Conservation (phyloP, 2,329 filamentous ascomycete species). For the Rachicladosporium sp. region DNA sequence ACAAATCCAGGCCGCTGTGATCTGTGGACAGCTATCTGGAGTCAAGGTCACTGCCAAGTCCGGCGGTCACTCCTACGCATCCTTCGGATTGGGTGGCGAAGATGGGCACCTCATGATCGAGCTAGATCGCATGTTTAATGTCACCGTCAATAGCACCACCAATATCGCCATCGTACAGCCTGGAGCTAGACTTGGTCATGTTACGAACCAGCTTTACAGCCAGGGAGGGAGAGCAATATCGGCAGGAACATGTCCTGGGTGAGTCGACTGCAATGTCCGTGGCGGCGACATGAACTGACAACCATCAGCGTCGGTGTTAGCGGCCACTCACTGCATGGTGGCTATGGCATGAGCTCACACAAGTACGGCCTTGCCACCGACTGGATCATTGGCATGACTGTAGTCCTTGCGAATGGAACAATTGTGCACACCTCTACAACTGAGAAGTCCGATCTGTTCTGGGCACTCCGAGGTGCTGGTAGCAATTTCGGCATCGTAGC, state of each 20-base stretch:
- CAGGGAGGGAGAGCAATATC: conserved; percentile 8
- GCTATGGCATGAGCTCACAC: conserved; percentile 8
- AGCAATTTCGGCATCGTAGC: conserved; percentile 13
- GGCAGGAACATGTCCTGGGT: conserved; percentile 8
- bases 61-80: conserved; percentile 6
- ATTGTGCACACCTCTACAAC: conserved; percentile 3
- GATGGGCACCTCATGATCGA: conserved; percentile 6
- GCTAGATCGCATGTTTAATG: conserved; percentile 3
- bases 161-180: conserved; percentile 8
- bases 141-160: conserved; percentile 6
- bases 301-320: conserved; percentile 6
- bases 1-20: conserved; percentile 6
- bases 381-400: conserved; percentile 6
- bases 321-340: conserved; percentile 8
- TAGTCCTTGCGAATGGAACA: conserved; percentile 7
- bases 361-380: conserved; percentile 8
- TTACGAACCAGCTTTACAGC: conserved; percentile 7
- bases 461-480: conserved; percentile 12
- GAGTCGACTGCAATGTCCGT: neutral
- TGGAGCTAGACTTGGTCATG: conserved; percentile 7
- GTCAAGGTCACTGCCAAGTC: conserved; percentile 6
- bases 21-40: conserved; percentile 2
- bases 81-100: conserved; percentile 6
- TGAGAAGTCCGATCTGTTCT: conserved; percentile 12
- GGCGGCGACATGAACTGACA: neutral